A percentile compares a stretch with the other conserved stretches of the same genome.
Conservation (phyloP, 2,329 filamentous ascomycete species). For the Stachybotrys chartarum region DNA sequence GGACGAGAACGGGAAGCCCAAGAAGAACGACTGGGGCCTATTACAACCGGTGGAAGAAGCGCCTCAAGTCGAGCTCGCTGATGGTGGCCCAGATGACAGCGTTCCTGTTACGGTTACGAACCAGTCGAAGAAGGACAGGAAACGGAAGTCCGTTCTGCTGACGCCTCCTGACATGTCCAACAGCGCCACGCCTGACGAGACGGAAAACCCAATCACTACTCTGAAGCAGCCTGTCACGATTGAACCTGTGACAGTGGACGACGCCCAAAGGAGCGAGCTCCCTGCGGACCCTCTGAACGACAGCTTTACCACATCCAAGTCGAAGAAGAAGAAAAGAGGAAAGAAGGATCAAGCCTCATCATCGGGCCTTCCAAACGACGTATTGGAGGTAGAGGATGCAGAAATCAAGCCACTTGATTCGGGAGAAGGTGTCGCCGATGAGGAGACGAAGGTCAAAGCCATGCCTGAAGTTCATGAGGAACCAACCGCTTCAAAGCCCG, state of each 20-base stretch:
- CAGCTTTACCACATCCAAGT: not conserved
- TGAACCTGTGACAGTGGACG: not conserved
- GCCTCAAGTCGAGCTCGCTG: not conserved
- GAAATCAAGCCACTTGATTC: no score
- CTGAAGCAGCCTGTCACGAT: not conserved
- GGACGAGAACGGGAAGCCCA: not conserved
- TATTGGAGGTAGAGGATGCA: no score
- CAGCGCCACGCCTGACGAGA: not conserved
- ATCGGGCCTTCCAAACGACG: not conserved
- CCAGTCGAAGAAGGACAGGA: slow-evolving; percentile 3
- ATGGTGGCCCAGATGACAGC: not conserved
- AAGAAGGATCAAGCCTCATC: not conserved
- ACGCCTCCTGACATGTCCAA: not conserved
- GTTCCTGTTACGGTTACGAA: not conserved
- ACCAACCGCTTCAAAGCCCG: no score
- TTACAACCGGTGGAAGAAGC: not conserved
- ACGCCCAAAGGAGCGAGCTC: not conserved
- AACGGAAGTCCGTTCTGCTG: not conserved
- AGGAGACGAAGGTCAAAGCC: no score
- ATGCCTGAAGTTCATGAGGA: no score
- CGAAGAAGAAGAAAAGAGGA: slow-evolving; percentile 6
- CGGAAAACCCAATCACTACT: not conserved
- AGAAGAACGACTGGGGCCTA: not conserved
- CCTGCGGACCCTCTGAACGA: not conserved
- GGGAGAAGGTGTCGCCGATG: no score